Base-by-base conservation (phyloP, 169 alveolate species). In the Condylostoma magnum region DNA sequence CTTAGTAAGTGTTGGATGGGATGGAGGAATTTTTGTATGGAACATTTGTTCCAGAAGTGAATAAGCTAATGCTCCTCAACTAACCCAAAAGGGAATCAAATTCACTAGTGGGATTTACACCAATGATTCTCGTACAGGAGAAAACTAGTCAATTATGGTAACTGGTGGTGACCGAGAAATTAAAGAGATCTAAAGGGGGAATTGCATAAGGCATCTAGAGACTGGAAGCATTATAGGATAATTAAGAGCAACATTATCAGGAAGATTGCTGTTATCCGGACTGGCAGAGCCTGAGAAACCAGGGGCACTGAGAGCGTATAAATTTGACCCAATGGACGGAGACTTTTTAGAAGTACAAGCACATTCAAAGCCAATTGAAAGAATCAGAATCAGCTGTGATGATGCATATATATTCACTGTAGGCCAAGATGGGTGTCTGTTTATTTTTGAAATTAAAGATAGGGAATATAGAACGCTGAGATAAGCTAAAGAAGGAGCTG, bases 1-100 rank as follows among this genome's bases (percentile, higher is more conserved):
- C 27, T 81, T 95, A 44, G 84, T 83, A 33, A 90, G 97, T 28
- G 92, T 96, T 0, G 96, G 96, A 8, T 82, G 90, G 56, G 97
- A 95, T 69, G 98, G 96, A 10, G 85, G 87, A 28, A 90, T 95
- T 18, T 82, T 79, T 58, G 94, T 89, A 72, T 95, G 95, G 95
- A 84, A 81, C 69, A 67, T 90, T n/a, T 41, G n/a, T 27, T 31
- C 47, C 30, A 69, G 30, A 36, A 22, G 38, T n/a, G 76, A 57
- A 34, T 15, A 27, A 36, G 41, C 12, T 22, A 6, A 31, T 6
- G 8, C 12, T 18, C 51, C 33, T 15, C 67, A 71, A 6, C 71
- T 46, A 69, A 47, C 83, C 25, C 22, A 65, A 18, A 82, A 84
- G 75, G 87, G 82, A 20, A 63, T 77, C 18, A 81, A 70, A 48